Evolutionary conservation across 23 red algal genomes (phyloP), one percentile per base, ranked within the genome.

Genomic region (Gracilaria vermiculophylla): DNA sequence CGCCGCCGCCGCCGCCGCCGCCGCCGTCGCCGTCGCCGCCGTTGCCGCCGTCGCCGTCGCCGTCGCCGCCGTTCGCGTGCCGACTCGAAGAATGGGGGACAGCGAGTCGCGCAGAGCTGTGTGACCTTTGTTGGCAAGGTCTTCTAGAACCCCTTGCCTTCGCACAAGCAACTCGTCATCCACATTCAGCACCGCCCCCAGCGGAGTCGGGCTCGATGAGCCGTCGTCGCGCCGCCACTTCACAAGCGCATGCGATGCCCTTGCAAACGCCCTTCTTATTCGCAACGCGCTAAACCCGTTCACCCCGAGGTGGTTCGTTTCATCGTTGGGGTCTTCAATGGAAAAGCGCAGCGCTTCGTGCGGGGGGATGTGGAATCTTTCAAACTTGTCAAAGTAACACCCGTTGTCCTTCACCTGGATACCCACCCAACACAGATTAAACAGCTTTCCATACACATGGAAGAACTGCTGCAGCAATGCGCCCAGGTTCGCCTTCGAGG

Each of bases 301-400:
- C 45, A 55, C 45, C 15, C 90, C 95, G 1, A 97, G 74, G 34
- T 93, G 82, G 62, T 97, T 97, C 36, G 52, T 87, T 73, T 65
- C 62, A 69, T 97, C 95, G 57, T 91, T 81, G 2, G 95, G 95
- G 55, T 97, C 95, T 81, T 97, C 90, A 42, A 97, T 44, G 50
- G 69, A 89, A 54, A 87, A 89, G 50, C 86, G 78, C 42, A 94
- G 35, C n/a, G 78, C 66, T 44, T 94, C 81, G 16, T 71, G 61
- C 3, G 81, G 64, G 14, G 58, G 57, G 54, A 77, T 78, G n/a
- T 43, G 51, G 51, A 62, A 93, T 50, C 62, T 51, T 50, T 83
- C 65, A 28, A 76, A 77, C 67, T 97, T 97, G 60, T 91, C 91
- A 32, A 80, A 93, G 76, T 97, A 97, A 49, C 79, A 54, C 23